Conservation (phyloP, 1,284 basidiomycete genomes). For the Tylopilus sp. region DNA sequence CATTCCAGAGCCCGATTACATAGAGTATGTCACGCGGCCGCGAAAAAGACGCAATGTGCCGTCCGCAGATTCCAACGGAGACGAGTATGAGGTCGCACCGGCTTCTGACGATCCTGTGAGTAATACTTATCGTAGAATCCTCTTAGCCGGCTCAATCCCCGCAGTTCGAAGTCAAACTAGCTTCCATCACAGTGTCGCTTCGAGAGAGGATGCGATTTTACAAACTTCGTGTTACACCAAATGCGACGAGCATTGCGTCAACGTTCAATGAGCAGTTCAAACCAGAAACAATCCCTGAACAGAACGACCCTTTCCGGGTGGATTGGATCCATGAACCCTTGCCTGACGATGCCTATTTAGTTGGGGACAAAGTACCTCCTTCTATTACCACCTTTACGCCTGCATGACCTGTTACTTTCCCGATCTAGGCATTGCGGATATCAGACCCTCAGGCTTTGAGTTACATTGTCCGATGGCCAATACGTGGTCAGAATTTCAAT, state of each 20-base stretch:
- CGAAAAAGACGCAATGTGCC: slow-evolving; percentile 31
- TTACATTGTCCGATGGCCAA: slow-evolving; percentile 75
- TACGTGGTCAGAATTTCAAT: slow-evolving; percentile 75
- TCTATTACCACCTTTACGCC: slow-evolving; percentile 2
- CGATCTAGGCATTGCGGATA: slow-evolving; percentile 61
- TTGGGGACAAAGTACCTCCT: slow-evolving; percentile 64
- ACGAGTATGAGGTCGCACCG: slow-evolving; percentile 44
- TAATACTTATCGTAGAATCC: slow-evolving; percentile 2
- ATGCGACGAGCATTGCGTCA: slow-evolving; percentile 65
- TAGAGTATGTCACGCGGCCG: slow-evolving; percentile 54
- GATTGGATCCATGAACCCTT: slow-evolving; percentile 68
- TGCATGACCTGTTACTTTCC: slow-evolving; percentile 11
- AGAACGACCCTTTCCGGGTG: slow-evolving; percentile 73
- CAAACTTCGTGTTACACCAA: slow-evolving; percentile 75
- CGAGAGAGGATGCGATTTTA: slow-evolving; percentile 84
- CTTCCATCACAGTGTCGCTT: slow-evolving; percentile 68
- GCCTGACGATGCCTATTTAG: slow-evolving; percentile 45
- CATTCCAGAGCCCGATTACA: slow-evolving; percentile 40
- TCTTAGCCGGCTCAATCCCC: slow-evolving; percentile 5
- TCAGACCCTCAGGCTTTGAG: slow-evolving; percentile 61
- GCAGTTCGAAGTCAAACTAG: slow-evolving; percentile 70
- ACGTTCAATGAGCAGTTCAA: slow-evolving; percentile 73
- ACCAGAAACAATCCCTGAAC: slow-evolving; percentile 76
- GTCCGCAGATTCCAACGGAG: slow-evolving; percentile 30
- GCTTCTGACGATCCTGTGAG: slow-evolving; percentile 60